These are phyloP conservation scores for Claviceps spartinae DNA, from an alignment of 2,329 filamentous ascomycete species.

Conservation along the genomic window DNA sequence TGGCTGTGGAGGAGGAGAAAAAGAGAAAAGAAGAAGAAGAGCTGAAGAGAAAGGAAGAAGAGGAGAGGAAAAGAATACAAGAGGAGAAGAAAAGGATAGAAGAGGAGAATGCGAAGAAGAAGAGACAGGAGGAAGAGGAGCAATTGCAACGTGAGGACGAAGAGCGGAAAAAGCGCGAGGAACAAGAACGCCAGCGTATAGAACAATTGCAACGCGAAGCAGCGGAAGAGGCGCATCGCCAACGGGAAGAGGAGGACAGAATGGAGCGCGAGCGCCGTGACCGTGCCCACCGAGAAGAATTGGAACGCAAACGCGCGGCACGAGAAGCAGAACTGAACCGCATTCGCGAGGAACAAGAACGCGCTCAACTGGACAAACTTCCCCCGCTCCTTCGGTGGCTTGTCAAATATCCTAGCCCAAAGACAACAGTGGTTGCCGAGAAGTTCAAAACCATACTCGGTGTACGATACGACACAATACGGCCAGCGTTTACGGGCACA, in stretches of 20 bases:
- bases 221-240: slow-evolving; percentile 33
- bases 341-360: slow-evolving; percentile 40
- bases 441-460: slow-evolving; percentile 45
- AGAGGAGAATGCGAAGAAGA: not conserved
- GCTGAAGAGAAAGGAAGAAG: slow-evolving; percentile 28
- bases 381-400: slow-evolving; percentile 50
- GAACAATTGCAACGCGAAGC: slow-evolving; percentile 34
- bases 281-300: slow-evolving; percentile 28
- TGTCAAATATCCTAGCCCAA: slow-evolving; percentile 37
- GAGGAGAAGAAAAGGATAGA: slow-evolving; percentile 21
- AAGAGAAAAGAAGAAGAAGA: slow-evolving; percentile 33
- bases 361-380: slow-evolving; percentile 39
- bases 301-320: slow-evolving; percentile 35
- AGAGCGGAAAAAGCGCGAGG: slow-evolving; percentile 26
- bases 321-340: slow-evolving; percentile 38
- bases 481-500: slow-evolving; percentile 36
- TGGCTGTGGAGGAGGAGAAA: slow-evolving; percentile 25
- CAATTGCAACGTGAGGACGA: slow-evolving; percentile 30
- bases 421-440: slow-evolving; percentile 33
- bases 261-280: slow-evolving; percentile 35
- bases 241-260: slow-evolving; percentile 38
- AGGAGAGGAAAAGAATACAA: slow-evolving; percentile 21
- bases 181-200: slow-evolving; percentile 31
- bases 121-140: slow-evolving; percentile 16
- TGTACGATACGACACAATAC: slow-evolving; percentile 51